Evolutionary conservation across 2,329 filamentous ascomycete species (phyloP).

Genomic region (Apiospora kogelbergensis): DNA sequence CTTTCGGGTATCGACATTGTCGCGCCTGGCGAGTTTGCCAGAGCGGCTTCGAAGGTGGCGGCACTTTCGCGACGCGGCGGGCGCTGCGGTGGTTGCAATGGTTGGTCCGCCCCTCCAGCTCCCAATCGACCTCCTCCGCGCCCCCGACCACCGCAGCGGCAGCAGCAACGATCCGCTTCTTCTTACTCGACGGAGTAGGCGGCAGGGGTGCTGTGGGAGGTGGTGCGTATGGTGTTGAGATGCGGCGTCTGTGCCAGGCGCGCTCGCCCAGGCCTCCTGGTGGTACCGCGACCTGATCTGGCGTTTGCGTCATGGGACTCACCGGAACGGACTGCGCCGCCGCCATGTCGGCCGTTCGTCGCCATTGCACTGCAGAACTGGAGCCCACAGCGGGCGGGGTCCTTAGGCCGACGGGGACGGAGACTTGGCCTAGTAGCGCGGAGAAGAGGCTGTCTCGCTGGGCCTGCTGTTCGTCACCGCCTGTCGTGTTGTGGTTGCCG

Average conservation of each 20-base stretch:
- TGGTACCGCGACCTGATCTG: conserved; percentile 6
- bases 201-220: not conserved
- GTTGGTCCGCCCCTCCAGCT: not conserved
- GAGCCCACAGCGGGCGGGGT: conserved; percentile 14
- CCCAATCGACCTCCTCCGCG: not conserved
- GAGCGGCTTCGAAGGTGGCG: not conserved
- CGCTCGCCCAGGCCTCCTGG: conserved; percentile 23
- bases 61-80: not conserved
- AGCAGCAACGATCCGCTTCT: not conserved
- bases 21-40: not conserved
- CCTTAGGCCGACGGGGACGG: conserved; percentile 5
- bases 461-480: not conserved
- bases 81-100: not conserved
- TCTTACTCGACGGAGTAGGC: not conserved
- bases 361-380: conserved; percentile 25
- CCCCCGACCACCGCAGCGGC: not conserved
- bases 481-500: not conserved
- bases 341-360: conserved; percentile 9
- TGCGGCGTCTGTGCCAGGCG: conserved; percentile 25
- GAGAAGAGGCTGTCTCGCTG: conserved; percentile 18
- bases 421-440: conserved; percentile 19
- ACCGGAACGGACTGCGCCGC: conserved; percentile 6
- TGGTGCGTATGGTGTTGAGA: conserved; percentile 24
- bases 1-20: not conserved
- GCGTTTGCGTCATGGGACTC: conserved; percentile 18